Evolutionary conservation across 2,329 filamentous ascomycete genomes (phyloP).

Genomic region (Waltergamsia citrina): DNA sequence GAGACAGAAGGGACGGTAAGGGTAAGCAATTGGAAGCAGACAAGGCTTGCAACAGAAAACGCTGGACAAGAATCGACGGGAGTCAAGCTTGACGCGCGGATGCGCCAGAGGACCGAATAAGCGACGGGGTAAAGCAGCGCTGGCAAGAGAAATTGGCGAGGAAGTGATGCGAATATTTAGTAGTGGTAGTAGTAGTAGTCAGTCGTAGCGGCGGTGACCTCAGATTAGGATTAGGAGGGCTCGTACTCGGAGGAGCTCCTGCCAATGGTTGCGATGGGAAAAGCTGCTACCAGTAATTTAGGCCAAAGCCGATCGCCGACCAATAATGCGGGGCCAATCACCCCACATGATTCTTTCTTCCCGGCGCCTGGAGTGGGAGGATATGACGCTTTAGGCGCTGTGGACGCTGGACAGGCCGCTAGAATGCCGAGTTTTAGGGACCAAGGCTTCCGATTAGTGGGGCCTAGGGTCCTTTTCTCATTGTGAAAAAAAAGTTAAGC

Average conservation of each 20-base stretch:
- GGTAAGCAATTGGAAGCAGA: neutral
- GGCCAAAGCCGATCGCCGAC: no score
- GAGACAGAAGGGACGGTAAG: neutral
- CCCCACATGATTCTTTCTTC: no score
- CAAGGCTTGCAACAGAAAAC: neutral
- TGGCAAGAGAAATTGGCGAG: no score
- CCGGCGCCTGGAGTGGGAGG: no score
- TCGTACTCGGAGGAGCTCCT: neutral
- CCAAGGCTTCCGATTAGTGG: no score
- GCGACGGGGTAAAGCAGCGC: neutral
- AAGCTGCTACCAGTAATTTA: neutral
- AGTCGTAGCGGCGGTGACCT: no score
- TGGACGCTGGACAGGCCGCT: no score
- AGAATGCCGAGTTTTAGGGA: no score
- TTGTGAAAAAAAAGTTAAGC: no score
- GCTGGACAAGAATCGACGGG: neutral
- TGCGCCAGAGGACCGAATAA: neutral
- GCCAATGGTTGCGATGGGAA: neutral
- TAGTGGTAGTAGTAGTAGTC: no score
- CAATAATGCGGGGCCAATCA: neutral
- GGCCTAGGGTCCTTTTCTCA: neutral
- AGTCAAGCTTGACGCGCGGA: neutral
- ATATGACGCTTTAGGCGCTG: no score
- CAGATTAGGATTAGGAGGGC: neutral
- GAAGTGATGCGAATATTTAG: no score